These are phyloP conservation scores for Prosopis cineraria DNA, from an alignment of 306 rosid species.

Conservation along the genomic window DNA sequence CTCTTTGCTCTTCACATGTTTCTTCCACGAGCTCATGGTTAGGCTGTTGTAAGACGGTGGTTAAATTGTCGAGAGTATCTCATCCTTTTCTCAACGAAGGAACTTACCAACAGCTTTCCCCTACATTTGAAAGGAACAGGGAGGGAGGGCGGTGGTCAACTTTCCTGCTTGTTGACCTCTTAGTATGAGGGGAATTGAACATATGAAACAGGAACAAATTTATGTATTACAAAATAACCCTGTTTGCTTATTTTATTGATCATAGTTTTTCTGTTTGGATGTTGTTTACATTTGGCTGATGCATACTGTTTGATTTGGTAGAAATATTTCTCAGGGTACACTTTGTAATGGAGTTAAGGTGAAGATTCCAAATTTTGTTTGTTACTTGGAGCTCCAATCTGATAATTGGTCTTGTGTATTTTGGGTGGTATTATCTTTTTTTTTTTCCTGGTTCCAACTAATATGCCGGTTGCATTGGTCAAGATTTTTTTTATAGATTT, in stretches of 20 bases:
- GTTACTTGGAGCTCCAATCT: neutral
- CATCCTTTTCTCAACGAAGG: conserved; percentile 14
- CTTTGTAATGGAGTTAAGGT: neutral
- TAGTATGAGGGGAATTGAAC: conserved; percentile 1
- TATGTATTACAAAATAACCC: neutral
- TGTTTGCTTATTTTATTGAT: neutral
- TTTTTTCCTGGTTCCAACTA: neutral
- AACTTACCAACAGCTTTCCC: conserved; percentile 3
- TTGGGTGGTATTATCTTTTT: neutral
- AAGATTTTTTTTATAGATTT: neutral
- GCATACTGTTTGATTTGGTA: conserved; percentile 5
- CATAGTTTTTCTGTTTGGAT: conserved; percentile 23
- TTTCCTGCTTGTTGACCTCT: conserved; percentile 1
- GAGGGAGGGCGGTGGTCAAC: conserved; percentile 1
- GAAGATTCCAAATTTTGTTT: neutral
- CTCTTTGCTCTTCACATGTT: neutral
- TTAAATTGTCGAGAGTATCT: conserved; percentile 20
- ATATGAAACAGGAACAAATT: neutral
- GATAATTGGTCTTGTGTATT: neutral
- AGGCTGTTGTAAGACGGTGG: neutral
- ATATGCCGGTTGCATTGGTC: neutral
- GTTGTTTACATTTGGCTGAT: neutral
- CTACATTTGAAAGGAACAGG: conserved; percentile 4
- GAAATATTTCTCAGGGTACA: neutral
- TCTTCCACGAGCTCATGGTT: conserved; percentile 8